Base-by-base conservation (phyloP, 176 grass and related monocot species). In the Oryza rufipogon region DNA sequence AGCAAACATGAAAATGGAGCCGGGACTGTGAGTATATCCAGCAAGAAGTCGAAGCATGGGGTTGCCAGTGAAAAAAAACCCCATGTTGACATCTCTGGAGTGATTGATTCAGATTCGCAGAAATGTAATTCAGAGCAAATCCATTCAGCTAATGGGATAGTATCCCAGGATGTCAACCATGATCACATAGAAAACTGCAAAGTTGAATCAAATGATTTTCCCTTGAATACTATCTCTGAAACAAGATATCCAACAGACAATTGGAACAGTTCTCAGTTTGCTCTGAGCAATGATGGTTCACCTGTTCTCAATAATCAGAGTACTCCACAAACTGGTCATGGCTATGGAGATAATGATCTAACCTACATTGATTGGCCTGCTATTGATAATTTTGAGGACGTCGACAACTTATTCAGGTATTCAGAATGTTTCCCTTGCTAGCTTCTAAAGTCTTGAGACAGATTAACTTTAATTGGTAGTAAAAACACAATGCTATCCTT, bases 381-480 rank as follows among this genome's bases (percentile, higher is more conserved):
- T 60, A 98, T 98, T 58, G 95, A 93, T 67, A 95, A 95, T 90
- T 95, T 93, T 25, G 92, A 94, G 82, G 95, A 95, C 78, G 87
- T 98, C 7, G 95, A 95, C 44, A 90, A 76, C 86, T 81, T 98
- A 64, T 98, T 98, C 92, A 98, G 95, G 95, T 98, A 93, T 73
- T 83, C 69, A 22, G 36, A 87, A 61, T 79, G 28, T 49, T 11
- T 68, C 48, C 32, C 5, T 66, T 74, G 14, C 26, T 70, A 12
- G 15, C 32, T 90, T 3, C 30, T 17, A 64, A 66, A 66, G 45
- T 46, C 64, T 25, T 75, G 51, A 51, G 67, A 76, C 20, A 68
- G 44, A 30, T 16, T 19, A 23, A 63, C 58, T 20, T 13, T 20
- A 56, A 19, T 20, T 3, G 17, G 52, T 56, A 56, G 52, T 20